These are phyloP conservation scores for Leptographium wingfieldii DNA, from an alignment of 2,329 filamentous ascomycete species.

Conservation along the genomic window DNA sequence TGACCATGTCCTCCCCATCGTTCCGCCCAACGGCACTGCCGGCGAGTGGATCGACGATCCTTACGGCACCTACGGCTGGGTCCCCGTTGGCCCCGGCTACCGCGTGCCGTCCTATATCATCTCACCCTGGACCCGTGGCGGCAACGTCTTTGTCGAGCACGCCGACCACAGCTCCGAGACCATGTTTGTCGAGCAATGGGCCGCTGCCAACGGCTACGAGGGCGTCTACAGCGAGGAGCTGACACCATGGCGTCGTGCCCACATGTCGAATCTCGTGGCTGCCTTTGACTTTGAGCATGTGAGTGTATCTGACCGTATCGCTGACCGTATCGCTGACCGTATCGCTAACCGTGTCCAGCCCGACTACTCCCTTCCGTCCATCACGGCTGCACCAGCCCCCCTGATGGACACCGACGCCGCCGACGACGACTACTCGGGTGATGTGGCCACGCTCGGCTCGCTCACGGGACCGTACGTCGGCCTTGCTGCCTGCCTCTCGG, in stretches of 20 bases:
- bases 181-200: conserved; percentile 34
- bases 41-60: conserved; percentile 35
- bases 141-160: conserved; percentile 33
- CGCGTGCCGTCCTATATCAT: conserved; percentile 36
- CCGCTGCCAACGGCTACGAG: conserved; percentile 32
- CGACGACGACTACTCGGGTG: background rate
- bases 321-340: background rate
- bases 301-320: background rate
- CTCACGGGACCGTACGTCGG: conserved; percentile 2
- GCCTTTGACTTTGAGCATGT: conserved; percentile 25
- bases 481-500: background rate
- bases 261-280: conserved; percentile 14
- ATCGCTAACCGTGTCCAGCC: conserved; percentile 17
- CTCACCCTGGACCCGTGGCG: conserved; percentile 36
- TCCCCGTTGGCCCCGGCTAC: conserved; percentile 15
- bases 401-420: background rate
- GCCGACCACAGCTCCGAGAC: conserved; percentile 37
- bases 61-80: conserved; percentile 11
- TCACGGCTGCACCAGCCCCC: conserved; percentile 12
- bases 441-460: background rate
- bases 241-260: conserved; percentile 18
- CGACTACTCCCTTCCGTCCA: conserved; percentile 28
- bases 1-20: conserved; percentile 33
- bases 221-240: conserved; percentile 19
- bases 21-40: conserved; percentile 27